Evolutionary conservation across 441 rosid genomes (phyloP).

Genomic region (Mallotus japonicus): DNA sequence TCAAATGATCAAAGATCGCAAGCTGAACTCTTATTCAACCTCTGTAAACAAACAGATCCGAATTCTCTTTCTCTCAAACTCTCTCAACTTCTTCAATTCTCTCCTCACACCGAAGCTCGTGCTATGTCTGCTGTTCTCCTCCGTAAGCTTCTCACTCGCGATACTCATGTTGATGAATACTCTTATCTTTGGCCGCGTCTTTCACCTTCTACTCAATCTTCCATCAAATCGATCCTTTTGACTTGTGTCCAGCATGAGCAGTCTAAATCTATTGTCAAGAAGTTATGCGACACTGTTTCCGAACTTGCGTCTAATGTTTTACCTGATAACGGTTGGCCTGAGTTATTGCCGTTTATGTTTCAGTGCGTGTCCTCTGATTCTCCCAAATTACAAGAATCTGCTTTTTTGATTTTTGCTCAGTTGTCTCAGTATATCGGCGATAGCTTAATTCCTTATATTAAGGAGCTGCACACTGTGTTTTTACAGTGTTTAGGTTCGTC

Average conservation of each 20-base stretch:
- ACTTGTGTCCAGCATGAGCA: constrained; percentile 73
- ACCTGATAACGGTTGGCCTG: constrained; percentile 92
- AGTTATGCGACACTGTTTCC: constrained; percentile 88
- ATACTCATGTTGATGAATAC: neutral
- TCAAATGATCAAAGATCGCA: constrained; percentile 93
- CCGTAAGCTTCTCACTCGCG: constrained; percentile 71
- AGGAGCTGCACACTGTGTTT: constrained; percentile 82
- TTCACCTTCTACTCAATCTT: constrained; percentile 63
- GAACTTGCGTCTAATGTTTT: constrained; percentile 89
- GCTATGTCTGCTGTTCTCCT: constrained; percentile 96
- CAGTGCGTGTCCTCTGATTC: constrained; percentile 86
- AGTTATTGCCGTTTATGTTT: constrained; percentile 88
- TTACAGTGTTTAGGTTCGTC: constrained; percentile 62
- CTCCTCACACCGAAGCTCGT: constrained; percentile 72
- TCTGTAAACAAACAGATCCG: constrained; percentile 86
- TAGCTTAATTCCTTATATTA: constrained; percentile 66
- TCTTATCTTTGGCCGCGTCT: constrained; percentile 79
- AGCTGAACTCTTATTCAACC: constrained; percentile 85
- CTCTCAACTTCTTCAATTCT: constrained; percentile 74
- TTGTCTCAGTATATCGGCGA: constrained; percentile 90
- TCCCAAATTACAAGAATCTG: constrained; percentile 78
- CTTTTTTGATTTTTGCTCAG: constrained; percentile 88
- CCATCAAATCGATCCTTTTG: constrained; percentile 68
- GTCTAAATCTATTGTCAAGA: constrained; percentile 71
- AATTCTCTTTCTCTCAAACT: constrained; percentile 81